These are phyloP conservation scores for Nemania sp. DNA, from an alignment of 2,329 filamentous ascomycete genomes.

Conservation along the genomic window DNA sequence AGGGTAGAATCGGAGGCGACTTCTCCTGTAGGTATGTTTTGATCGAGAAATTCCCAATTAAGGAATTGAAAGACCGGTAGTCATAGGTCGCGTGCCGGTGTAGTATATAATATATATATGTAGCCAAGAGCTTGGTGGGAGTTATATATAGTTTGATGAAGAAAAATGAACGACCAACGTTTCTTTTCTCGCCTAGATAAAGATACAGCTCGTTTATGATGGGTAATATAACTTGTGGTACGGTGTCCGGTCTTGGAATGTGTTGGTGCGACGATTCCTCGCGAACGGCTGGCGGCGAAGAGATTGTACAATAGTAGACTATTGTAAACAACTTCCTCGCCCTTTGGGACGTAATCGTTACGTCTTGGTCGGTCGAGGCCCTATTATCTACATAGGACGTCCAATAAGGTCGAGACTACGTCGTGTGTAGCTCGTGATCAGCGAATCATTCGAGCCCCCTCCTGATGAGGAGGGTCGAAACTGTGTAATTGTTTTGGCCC, in stretches of 20 bases:
- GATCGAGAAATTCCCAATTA: background rate
- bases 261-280: background rate
- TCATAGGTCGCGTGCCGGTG: background rate
- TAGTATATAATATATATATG: background rate
- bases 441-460: background rate
- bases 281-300: background rate
- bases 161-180: background rate
- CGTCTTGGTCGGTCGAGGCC: background rate
- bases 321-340: background rate
- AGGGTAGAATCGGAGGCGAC: background rate
- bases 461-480: background rate
- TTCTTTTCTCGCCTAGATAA: background rate
- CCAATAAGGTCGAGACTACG: background rate
- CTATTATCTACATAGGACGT: background rate
- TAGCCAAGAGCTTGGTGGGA: background rate
- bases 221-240: background rate
- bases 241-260: background rate
- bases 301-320: background rate
- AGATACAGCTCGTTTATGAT: background rate
- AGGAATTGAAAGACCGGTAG: background rate
- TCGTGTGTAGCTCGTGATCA: background rate
- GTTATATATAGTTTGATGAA: background rate
- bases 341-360: background rate
- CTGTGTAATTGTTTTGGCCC: background rate
- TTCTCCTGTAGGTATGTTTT: background rate